phyloP scores from a whole-genome alignment of 2,329 filamentous ascomycete genomes.

The Hymenoscyphus fraxineus region DNA sequence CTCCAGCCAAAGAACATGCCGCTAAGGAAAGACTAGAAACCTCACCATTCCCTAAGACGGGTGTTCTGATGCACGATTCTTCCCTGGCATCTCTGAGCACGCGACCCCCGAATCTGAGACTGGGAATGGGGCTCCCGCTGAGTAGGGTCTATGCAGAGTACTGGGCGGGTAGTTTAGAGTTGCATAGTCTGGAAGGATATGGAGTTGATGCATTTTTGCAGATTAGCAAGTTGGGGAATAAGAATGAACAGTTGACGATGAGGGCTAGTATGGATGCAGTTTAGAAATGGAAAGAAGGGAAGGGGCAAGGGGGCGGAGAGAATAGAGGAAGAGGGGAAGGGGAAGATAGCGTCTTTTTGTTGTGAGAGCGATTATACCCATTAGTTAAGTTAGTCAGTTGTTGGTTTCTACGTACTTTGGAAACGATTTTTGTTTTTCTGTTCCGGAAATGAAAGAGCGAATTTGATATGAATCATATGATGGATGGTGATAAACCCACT shows the following conservation, averaged over 20 bases:
- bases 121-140: constrained; percentile 91
- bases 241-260: constrained; percentile 88
- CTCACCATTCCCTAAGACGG: constrained; percentile 21
- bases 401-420: background rate
- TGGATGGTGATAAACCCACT: too few species aligned
- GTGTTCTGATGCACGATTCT: constrained; percentile 24
- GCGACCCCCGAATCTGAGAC: constrained; percentile 76
- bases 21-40: constrained; percentile 29
- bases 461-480: background rate
- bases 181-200: constrained; percentile 93
- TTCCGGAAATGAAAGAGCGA: background rate
- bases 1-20: background rate
- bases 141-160: constrained; percentile 96
- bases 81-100: constrained; percentile 78
- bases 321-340: background rate
- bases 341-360: background rate
- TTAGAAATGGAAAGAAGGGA: constrained; percentile 14
- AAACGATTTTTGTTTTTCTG: background rate
- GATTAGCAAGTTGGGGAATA: constrained; percentile 94
- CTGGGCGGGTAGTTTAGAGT: constrained; percentile 87
- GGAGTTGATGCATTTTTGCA: constrained; percentile 94
- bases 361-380: background rate
- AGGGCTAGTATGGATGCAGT: constrained; percentile 75
- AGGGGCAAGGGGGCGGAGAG: too few species aligned
- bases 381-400: background rate